Evolutionary conservation across 179 eudicot species (phyloP), one percentile per base, ranked within the genome.

Genomic region (Heliamphora pulchella): DNA sequence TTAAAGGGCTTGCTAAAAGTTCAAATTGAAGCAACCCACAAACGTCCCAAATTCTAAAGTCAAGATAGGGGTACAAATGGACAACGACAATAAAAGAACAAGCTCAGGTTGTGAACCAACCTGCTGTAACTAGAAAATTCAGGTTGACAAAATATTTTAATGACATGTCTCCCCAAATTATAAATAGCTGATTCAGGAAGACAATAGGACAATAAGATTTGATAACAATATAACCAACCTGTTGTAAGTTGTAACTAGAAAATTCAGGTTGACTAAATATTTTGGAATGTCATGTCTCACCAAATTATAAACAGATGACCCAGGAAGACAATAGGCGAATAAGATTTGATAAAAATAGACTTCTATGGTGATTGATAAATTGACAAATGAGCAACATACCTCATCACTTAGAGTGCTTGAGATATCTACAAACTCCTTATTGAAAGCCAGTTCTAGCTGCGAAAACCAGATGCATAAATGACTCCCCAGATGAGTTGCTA

Each of bases 381-480:
- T 77, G 59, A 66, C 39, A 63, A 31, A 64, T 41, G 50, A 55
- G 51, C 65, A 64, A 46, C 81, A 75, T 81, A 93, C 98, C 98
- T 95, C 97, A 59, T 90, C 89, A 79, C 55, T 47, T 59, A 87
- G 86, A 76, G 79, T 81, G 81, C 85, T 82, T 81, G 97, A 83
- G 14, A 84, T 79, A 66, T 89, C 97, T 61, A 90, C 92, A 80
- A 87, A 84, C 79, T 91, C 94, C 85, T 89, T 88, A 78, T 88
- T 86, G 82, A 93, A 89, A 84, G 92, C 95, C 73, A 90, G 86
- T 81, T 93, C 97, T 74, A 95, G 91, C 97, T 95, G 91, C 63
- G 58, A 81, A 82, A 82, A 22, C 75, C 66, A 69, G 54, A 73
- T 62, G n/a, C 65, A 53, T 53, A 74, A 64, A 53, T 74, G 5